Conservation (phyloP, 768 basidiomycete species). For the Amanita exitialis region DNA sequence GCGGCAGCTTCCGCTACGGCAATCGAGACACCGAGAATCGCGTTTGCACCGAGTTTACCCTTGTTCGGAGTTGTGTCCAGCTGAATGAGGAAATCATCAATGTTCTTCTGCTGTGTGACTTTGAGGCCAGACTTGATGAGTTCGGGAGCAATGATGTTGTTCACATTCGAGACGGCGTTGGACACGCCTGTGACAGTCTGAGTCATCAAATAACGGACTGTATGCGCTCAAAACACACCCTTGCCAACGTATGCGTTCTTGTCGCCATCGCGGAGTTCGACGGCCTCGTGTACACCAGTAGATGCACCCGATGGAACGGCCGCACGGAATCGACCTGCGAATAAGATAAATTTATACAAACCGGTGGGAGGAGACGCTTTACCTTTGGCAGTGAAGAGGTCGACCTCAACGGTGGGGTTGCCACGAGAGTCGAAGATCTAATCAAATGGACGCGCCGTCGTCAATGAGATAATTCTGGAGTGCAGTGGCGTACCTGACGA, state of each 20-base stretch:
- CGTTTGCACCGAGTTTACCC: conserved; percentile 98
- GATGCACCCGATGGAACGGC: conserved; percentile 98
- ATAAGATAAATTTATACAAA: conserved; percentile 2
- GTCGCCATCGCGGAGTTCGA: conserved; percentile 96
- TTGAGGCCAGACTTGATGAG: conserved; percentile 77
- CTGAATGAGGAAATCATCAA: conserved; percentile 98
- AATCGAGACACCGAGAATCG: conserved; percentile 97
- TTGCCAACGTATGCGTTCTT: conserved; percentile 92
- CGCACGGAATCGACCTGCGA: conserved; percentile 80
- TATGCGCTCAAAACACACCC: conserved; percentile 38
- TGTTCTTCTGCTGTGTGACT: conserved; percentile 87
- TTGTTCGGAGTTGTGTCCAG: conserved; percentile 97
- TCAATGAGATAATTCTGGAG: not conserved
- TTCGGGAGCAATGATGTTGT: conserved; percentile 80
- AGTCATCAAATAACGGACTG: not conserved
- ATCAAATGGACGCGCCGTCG: conserved; percentile 4
- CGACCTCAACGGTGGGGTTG: conserved; percentile 95
- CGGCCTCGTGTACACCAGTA: conserved; percentile 96
- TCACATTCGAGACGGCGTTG: conserved; percentile 94
- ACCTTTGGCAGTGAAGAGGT: conserved; percentile 85
- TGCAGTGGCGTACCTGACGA: conserved; percentile 58
- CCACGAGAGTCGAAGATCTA: conserved; percentile 99
- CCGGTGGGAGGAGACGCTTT: conserved; percentile 4
- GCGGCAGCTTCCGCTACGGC: conserved; percentile 91
- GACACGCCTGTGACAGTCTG: conserved; percentile 53